Base-by-base conservation (phyloP, 305 asterid genomes). In the Stenogyne calaminthoides region DNA sequence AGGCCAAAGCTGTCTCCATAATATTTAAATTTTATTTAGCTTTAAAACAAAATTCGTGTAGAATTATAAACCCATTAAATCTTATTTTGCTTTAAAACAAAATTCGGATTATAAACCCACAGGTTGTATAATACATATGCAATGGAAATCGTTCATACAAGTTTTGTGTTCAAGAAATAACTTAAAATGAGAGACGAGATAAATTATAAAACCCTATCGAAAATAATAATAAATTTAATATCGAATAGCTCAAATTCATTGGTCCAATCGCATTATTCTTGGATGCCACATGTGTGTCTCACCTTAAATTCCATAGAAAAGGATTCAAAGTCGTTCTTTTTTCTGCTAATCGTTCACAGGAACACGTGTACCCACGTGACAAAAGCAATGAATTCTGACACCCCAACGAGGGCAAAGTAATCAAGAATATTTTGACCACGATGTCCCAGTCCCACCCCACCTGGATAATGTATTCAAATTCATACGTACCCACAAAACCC, bases 351-450 rank as follows among this genome's bases (percentile, higher is more conserved):
- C 1, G 56, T 34, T 55, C 67, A 55, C 60, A 67, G 69, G 11
- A 80, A 66, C 75, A 77, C 77, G 77, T 81, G 80, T 57, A 60
- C 18, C 42, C 81, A 74, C 76, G 78, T 81, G 84, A 81, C 25
- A 67, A 77, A 77, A 70, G 82, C 72, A 73, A 70, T n/a, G 11
- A 34, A 64, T 37, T 40, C 80, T 78, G 81, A 75, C 80, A 65
- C 75, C 51, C 16, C 20, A 37, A 72, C 46, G 16, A 66, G 20
- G 9, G 49, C 57, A 19, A 16, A 72, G 70, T 61, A 73, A 22
- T 12, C 52, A 60, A 77, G 76, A 74, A 74, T 74, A 81, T 52
- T 77, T 81, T 77, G 84, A 81, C 80, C 80, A 74, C 56, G 67
- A 54, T 67, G 77, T 25, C 14, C 69, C n/a, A n/a, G n/a, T n/a